A percentile compares a stretch with the other conserved stretches of the same genome.
phyloP scores from a whole-genome alignment of 257 asterid genomes.

The Catharanthus roseus region DNA sequence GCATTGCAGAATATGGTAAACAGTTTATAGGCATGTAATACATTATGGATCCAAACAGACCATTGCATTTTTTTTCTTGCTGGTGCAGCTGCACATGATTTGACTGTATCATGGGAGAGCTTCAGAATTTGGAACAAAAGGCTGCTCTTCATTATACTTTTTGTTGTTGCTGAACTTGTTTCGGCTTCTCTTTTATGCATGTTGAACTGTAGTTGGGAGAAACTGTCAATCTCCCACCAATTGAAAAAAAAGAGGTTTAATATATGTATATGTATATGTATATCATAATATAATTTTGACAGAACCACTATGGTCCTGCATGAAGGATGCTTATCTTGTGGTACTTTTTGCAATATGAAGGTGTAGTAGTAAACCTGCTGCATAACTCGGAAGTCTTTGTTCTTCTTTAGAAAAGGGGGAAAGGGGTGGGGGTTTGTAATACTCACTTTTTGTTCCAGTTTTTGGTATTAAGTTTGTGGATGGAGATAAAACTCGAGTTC shows the following conservation, averaged over 20 bases:
- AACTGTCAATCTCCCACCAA: background rate
- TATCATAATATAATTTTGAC: background rate
- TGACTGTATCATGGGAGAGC: background rate
- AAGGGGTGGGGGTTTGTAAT: too few species aligned
- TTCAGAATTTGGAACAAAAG: background rate
- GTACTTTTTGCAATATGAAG: background rate
- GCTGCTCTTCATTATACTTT: background rate
- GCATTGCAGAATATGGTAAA: background rate
- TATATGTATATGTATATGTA: background rate
- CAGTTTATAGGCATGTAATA: background rate
- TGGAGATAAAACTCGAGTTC: background rate
- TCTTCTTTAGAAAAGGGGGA: too few species aligned
- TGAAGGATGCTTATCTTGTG: background rate
- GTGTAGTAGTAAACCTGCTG: background rate
- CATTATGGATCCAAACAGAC: background rate
- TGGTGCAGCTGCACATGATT: background rate
- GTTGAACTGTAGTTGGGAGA: background rate
- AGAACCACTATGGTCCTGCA: background rate
- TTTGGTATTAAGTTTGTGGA: too few species aligned
- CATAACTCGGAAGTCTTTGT: background rate
- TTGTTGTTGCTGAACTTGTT: background rate
- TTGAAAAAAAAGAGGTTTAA: background rate
- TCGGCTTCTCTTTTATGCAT: background rate
- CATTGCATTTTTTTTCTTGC: background rate
- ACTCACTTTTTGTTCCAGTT: too few species aligned